Conservation (phyloP, 1,284 basidiomycete genomes). For the Ganoderma resinaceum region DNA sequence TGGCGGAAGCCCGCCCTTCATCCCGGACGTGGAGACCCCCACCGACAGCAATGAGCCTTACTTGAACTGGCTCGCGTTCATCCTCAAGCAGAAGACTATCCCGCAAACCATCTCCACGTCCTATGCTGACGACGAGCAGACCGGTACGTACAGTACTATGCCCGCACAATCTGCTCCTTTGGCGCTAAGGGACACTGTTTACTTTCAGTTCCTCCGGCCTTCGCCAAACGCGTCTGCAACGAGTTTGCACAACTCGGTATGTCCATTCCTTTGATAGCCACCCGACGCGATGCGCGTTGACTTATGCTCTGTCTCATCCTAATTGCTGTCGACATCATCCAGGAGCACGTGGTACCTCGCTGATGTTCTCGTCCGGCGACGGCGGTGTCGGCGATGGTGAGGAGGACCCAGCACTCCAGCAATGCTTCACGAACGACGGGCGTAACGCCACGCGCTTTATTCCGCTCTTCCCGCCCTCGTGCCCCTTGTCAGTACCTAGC, state of each 20-base stretch:
- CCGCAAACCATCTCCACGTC: constrained; percentile 67
- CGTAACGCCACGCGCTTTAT: constrained; percentile 60
- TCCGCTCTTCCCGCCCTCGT: constrained; percentile 65
- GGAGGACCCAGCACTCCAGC: constrained; percentile 52
- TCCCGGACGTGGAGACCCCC: constrained; percentile 49
- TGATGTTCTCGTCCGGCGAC: constrained; percentile 73
- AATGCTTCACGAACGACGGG: constrained; percentile 68
- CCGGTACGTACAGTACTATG: constrained; percentile 46
- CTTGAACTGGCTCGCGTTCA: constrained; percentile 65
- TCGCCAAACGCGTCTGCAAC: constrained; percentile 66
- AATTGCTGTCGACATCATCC: constrained; percentile 10
- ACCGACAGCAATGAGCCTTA: constrained; percentile 73
- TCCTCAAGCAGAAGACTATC: constrained; percentile 43
- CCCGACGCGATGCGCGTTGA: constrained; percentile 1
- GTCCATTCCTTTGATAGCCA: constrained; percentile 13
- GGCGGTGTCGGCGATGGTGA: constrained; percentile 72
- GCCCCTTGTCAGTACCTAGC: constrained; percentile 50
- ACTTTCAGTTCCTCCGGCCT: constrained; percentile 60
- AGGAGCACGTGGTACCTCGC: constrained; percentile 69
- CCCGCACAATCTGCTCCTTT: not conserved
- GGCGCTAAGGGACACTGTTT: not conserved
- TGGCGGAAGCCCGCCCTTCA: constrained; percentile 65
- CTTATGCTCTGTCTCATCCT: no score
- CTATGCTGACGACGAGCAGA: constrained; percentile 76
- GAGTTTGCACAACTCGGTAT: constrained; percentile 69